phyloP scores from a whole-genome alignment of 768 basidiomycete species.

The Suillus alpinus region DNA sequence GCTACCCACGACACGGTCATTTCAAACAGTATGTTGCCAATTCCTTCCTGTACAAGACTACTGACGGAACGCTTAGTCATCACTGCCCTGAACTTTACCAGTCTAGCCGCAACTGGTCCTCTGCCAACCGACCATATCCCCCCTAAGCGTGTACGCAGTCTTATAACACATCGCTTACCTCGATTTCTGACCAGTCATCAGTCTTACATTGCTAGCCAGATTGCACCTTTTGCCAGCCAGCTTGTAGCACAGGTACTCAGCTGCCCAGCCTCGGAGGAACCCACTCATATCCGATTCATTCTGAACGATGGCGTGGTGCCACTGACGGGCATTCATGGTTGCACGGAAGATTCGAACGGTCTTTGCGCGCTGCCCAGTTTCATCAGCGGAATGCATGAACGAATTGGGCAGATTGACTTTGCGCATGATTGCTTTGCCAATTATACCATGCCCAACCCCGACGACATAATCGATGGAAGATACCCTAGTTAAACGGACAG shows the following conservation, averaged over 20 bases:
- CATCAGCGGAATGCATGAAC: slow-evolving; percentile 33
- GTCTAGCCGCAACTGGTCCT: slow-evolving; percentile 39
- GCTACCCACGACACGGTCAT: slow-evolving; percentile 46
- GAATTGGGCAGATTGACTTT: slow-evolving; percentile 41
- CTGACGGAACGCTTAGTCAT: slow-evolving; percentile 23
- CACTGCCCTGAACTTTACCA: slow-evolving; percentile 45
- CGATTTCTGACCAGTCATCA: not conserved
- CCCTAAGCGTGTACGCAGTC: slow-evolving; percentile 22
- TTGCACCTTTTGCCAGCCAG: slow-evolving; percentile 48
- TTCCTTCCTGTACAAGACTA: not conserved
- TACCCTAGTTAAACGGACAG: slow-evolving; percentile 14
- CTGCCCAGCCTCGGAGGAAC: slow-evolving; percentile 29
- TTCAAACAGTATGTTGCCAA: slow-evolving; percentile 27
- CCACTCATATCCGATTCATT: slow-evolving; percentile 40
- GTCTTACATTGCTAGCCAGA: slow-evolving; percentile 40
- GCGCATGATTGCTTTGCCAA: slow-evolving; percentile 43
- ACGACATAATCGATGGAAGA: slow-evolving; percentile 38
- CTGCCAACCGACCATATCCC: slow-evolving; percentile 37
- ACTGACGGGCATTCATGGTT: slow-evolving; percentile 42
- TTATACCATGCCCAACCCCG: slow-evolving; percentile 41
- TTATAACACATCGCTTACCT: not conserved
- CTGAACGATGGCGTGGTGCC: slow-evolving; percentile 51
- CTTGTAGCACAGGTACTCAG: slow-evolving; percentile 45
- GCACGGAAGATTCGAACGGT: slow-evolving; percentile 38
- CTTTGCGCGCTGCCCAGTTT: slow-evolving; percentile 41